These are phyloP conservation scores for Geotrichum carabidarum DNA, from an alignment of 1,139 yeast genomes.

Conservation along the genomic window DNA sequence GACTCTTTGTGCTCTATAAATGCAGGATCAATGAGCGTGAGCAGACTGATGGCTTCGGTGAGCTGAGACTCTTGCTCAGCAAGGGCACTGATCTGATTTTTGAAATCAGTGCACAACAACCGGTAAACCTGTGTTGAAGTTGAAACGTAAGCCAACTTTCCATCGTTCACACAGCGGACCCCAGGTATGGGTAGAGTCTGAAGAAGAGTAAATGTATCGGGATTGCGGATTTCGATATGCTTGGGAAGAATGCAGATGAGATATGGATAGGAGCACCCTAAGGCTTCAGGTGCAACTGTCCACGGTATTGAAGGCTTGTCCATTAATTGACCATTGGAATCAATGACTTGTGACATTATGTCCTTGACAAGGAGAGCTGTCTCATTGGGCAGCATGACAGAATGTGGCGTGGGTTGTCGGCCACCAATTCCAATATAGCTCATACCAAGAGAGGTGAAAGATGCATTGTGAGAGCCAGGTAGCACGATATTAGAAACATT, in stretches of 20 bases:
- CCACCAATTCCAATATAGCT: slow-evolving; percentile 28
- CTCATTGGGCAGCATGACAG: slow-evolving; percentile 21
- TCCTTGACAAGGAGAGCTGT: slow-evolving; percentile 32
- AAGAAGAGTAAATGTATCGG: slow-evolving; percentile 31
- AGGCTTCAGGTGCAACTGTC: slow-evolving; percentile 26
- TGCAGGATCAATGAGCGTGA: slow-evolving; percentile 37
- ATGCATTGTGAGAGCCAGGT: slow-evolving; percentile 7
- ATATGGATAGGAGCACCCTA: slow-evolving; percentile 36
- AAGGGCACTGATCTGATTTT: slow-evolving; percentile 35
- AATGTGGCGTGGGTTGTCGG: slow-evolving; percentile 22
- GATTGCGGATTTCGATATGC: slow-evolving; percentile 33
- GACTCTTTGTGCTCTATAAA: slow-evolving; percentile 36
- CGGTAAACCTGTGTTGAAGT: slow-evolving; percentile 29
- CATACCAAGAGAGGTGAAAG: slow-evolving; percentile 19
- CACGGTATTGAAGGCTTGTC: slow-evolving; percentile 24
- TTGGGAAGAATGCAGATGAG: slow-evolving; percentile 29
- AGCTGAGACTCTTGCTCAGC: slow-evolving; percentile 26
- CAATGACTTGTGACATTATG: slow-evolving; percentile 24
- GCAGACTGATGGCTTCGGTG: slow-evolving; percentile 44
- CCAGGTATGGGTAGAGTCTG: slow-evolving; percentile 29
- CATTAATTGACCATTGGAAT: slow-evolving; percentile 25
- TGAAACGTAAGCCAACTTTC: slow-evolving; percentile 27
- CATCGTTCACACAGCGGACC: slow-evolving; percentile 23
- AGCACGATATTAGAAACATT: slow-evolving; percentile 16
- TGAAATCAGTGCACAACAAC: slow-evolving; percentile 28